These are phyloP conservation scores for Zymoseptoria brevis DNA, from an alignment of 2,329 filamentous ascomycete genomes.

Conservation along the genomic window DNA sequence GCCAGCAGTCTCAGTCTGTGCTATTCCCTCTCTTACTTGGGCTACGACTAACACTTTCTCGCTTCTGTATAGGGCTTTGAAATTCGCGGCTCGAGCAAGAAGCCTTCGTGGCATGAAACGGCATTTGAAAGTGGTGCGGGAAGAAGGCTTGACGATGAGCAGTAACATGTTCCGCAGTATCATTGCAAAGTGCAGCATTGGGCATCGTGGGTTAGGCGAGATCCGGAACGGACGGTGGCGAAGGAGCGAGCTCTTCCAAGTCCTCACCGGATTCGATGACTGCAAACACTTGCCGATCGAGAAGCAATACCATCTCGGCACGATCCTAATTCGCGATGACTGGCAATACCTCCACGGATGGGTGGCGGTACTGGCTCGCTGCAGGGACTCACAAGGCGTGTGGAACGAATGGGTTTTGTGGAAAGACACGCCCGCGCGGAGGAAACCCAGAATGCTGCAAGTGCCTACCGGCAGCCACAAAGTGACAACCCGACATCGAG, in stretches of 20 bases:
- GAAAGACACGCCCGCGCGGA: conserved; percentile 19
- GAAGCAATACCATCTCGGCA: conserved; percentile 27
- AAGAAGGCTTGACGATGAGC: conserved; percentile 15
- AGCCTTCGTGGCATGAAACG: conserved; percentile 26
- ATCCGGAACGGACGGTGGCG: conserved; percentile 32
- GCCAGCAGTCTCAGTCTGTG: too few species aligned
- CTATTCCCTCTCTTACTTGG: too few species aligned
- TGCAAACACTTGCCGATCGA: conserved; percentile 18
- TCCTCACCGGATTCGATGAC: conserved; percentile 29
- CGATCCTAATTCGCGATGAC: conserved; percentile 24
- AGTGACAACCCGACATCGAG: conserved; percentile 22
- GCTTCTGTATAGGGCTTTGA: conserved; percentile 15
- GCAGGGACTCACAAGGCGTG: conserved; percentile 22
- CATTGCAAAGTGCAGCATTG: conserved; percentile 33
- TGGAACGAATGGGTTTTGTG: conserved; percentile 30
- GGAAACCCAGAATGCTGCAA: conserved; percentile 15
- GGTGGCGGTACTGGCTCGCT: conserved; percentile 28
- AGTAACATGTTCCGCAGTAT: conserved; percentile 26
- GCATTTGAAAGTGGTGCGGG: conserved; percentile 21
- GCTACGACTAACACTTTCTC: too few species aligned
- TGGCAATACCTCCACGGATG: conserved; percentile 31
- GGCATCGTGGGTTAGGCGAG: conserved; percentile 29
- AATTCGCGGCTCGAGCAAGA: conserved; percentile 29
- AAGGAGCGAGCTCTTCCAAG: conserved; percentile 27
- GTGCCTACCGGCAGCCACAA: not conserved